Conservation (phyloP, 2,329 filamentous ascomycete species). For the Aspergillus quadricinctus region DNA sequence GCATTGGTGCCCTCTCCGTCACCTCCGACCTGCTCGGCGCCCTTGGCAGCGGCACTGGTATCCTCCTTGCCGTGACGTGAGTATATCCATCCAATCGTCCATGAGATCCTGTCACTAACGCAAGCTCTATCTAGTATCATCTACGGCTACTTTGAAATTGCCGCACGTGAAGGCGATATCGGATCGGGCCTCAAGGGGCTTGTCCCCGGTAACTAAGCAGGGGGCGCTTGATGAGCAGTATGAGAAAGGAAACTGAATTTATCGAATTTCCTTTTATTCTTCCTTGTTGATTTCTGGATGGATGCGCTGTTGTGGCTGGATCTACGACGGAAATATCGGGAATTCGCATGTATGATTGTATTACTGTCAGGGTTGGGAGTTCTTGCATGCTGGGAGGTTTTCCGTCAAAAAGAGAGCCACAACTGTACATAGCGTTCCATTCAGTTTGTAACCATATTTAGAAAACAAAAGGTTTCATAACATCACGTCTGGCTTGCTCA, state of each 20-base stretch:
- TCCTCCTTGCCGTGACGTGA: slow-evolving; percentile 96
- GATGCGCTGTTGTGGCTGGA: slow-evolving; percentile 22
- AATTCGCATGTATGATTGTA: slow-evolving; percentile 15
- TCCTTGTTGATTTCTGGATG: slow-evolving; percentile 21
- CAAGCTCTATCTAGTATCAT: slow-evolving; percentile 68
- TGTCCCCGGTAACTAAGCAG: slow-evolving; percentile 47
- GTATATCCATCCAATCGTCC: slow-evolving; percentile 36
- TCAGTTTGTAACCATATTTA: slow-evolving; percentile 35
- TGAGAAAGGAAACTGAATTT: slow-evolving; percentile 22
- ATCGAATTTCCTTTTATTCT: slow-evolving; percentile 25
- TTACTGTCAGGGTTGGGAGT: slow-evolving; percentile 7
- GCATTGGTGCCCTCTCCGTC: slow-evolving; percentile 96
- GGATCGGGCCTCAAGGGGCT: slow-evolving; percentile 65
- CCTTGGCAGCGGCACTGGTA: slow-evolving; percentile 94
- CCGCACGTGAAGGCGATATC: slow-evolving; percentile 96
- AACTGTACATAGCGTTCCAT: slow-evolving; percentile 25
- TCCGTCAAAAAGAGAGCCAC: slow-evolving; percentile 11
- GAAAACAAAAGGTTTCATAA: slow-evolving; percentile 22
- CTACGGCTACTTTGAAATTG: slow-evolving; percentile 99
- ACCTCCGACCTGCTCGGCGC: slow-evolving; percentile 93
- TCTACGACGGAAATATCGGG: not conserved
- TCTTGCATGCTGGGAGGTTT: slow-evolving; percentile 1
- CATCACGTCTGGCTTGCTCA: slow-evolving; percentile 11
- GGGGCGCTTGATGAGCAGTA: slow-evolving; percentile 29
- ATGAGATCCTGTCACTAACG: slow-evolving; percentile 4